A percentile compares a stretch with the other conserved stretches of the same genome.
Evolutionary conservation across 495 filamentous ascomycete genomes (phyloP).

Genomic region (Xylaria cubensis): DNA sequence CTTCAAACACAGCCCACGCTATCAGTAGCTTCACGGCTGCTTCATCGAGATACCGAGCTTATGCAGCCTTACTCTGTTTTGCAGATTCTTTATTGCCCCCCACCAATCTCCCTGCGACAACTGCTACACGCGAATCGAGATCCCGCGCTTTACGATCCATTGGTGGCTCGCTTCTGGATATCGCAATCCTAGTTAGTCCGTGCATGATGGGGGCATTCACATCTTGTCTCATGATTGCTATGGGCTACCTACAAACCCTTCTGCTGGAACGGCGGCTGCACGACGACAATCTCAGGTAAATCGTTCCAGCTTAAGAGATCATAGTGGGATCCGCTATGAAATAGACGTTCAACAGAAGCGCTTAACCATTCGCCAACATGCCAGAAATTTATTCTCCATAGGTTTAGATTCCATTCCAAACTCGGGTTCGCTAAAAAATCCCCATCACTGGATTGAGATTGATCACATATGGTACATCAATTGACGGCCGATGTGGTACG

Average conservation of each 20-base stretch:
- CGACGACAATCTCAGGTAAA: not conserved
- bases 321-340: not conserved
- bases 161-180: conserved; percentile 5
- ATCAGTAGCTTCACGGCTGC: conserved; percentile 20
- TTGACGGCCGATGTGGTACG: conserved; percentile 3
- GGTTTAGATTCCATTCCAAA: not conserved
- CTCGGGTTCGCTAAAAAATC: not conserved
- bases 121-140: conserved; percentile 2
- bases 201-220: conserved; percentile 13
- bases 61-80: conserved; percentile 26
- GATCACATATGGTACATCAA: not conserved
- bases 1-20: conserved; percentile 19
- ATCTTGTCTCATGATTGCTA: conserved; percentile 17
- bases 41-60: conserved; percentile 21
- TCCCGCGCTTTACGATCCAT: conserved; percentile 14
- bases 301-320: not conserved
- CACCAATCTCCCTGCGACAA: conserved; percentile 8
- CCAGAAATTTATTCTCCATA: not conserved
- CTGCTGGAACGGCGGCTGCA: not conserved
- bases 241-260: not conserved
- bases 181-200: not conserved
- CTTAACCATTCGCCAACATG: not conserved
- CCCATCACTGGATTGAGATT: not conserved
- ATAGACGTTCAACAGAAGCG: not conserved
- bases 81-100: not conserved